These are phyloP conservation scores for Cercophora sp. DNA, from an alignment of 495 filamentous ascomycete genomes.

Conservation along the genomic window DNA sequence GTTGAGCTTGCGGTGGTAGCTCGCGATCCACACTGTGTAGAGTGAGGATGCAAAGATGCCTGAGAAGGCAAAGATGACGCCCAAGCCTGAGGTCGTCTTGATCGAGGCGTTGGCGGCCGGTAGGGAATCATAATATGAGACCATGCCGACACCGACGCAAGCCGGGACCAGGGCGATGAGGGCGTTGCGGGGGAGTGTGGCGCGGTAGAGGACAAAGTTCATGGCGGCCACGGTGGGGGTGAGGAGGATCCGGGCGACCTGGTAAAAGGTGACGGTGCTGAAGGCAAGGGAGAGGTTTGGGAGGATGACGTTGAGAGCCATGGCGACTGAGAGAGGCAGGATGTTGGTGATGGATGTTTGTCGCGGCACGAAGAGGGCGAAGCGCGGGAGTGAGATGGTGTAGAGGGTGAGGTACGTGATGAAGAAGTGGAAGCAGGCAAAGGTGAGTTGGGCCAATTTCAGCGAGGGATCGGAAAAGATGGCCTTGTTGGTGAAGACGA, in stretches of 20 bases:
- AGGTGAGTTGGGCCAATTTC: constrained; percentile 62
- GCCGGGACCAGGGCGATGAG: constrained; percentile 58
- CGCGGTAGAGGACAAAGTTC: constrained; percentile 61
- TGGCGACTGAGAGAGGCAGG: constrained; percentile 61
- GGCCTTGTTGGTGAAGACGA: constrained; percentile 71
- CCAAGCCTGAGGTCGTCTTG: constrained; percentile 49
- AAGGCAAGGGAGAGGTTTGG: constrained; percentile 69
- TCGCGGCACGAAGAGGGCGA: constrained; percentile 58
- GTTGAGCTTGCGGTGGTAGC: constrained; percentile 61
- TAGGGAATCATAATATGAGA: constrained; percentile 68
- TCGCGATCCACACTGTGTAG: constrained; percentile 67
- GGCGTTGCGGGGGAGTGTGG: constrained; percentile 53
- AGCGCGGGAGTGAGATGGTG: constrained; percentile 57
- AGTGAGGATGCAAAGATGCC: constrained; percentile 63
- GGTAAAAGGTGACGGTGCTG: constrained; percentile 71
- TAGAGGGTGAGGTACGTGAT: constrained; percentile 64
- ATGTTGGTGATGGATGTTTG: constrained; percentile 53
- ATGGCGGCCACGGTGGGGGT: constrained; percentile 65
- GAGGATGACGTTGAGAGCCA: constrained; percentile 70
- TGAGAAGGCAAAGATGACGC: constrained; percentile 60
- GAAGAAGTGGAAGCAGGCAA: constrained; percentile 70
- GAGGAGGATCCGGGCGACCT: constrained; percentile 66
- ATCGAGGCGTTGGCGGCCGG: constrained; percentile 39
- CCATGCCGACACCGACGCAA: constrained; percentile 63
- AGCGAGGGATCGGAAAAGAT: constrained; percentile 67